A percentile compares a stretch with the other conserved stretches of the same genome.
Evolutionary conservation across 208 protist genomes (phyloP).

Genomic region (Acanthamoeba culbertsoni): DNA sequence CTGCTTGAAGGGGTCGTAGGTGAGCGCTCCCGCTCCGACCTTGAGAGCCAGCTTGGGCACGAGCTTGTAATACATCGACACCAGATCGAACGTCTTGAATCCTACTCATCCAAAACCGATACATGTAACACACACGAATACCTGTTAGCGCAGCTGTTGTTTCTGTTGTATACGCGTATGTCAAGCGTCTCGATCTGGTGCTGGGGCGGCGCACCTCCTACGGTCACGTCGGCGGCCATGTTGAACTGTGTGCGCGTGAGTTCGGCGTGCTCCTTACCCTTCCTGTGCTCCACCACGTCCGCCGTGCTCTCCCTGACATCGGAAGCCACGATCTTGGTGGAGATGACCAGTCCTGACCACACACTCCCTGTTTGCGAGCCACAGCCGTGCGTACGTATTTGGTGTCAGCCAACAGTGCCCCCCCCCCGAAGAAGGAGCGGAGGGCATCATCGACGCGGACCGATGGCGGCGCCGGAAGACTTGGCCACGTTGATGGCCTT

Average conservation of each 20-base stretch:
- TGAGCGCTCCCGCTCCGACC: background rate
- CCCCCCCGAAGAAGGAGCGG: background rate
- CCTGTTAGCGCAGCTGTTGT: no score
- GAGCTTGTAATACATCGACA: constrained; percentile 17
- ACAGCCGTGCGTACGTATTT: background rate
- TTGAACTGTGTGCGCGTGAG: constrained; percentile 16
- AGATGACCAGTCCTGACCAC: background rate
- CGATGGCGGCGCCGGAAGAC: background rate
- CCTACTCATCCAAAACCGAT: no score
- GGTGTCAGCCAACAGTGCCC: background rate
- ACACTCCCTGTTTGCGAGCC: background rate
- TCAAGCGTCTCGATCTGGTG: no score
- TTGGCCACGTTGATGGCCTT: constrained; percentile 33
- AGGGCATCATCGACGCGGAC: background rate
- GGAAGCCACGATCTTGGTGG: constrained; percentile 28
- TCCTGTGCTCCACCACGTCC: background rate
- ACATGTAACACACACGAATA: no score
- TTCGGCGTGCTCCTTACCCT: background rate
- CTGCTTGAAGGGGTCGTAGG: constrained; percentile 45
- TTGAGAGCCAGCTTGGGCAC: constrained; percentile 43
- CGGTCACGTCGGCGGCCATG: background rate
- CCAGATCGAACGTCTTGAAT: constrained; percentile 4
- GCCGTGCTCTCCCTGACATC: background rate
- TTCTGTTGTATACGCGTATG: no score
- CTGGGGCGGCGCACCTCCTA: no score